phyloP scores from a whole-genome alignment of 345 rosid genomes.

The Barbarea vulgaris region DNA sequence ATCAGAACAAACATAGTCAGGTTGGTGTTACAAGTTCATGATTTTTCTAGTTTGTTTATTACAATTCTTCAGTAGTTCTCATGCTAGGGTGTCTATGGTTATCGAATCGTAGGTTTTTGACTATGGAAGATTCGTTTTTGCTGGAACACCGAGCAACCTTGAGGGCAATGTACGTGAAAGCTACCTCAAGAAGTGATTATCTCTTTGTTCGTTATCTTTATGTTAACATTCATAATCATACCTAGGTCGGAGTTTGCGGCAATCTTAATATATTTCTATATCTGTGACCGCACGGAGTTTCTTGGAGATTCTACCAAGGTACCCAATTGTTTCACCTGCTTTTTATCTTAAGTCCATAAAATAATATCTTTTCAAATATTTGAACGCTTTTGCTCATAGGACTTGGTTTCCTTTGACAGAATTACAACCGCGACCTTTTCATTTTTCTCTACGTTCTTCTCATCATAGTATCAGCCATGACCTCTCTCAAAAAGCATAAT shows the following conservation, averaged over 20 bases:
- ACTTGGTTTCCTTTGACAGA: slow-evolving; percentile 56
- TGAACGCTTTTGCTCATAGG: slow-evolving; percentile 20
- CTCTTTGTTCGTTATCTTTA: not conserved
- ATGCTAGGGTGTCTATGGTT: slow-evolving; percentile 12
- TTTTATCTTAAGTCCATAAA: not conserved
- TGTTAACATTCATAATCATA: slow-evolving; percentile 28
- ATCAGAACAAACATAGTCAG: slow-evolving; percentile 75
- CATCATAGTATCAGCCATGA: slow-evolving; percentile 82
- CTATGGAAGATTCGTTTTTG: slow-evolving; percentile 91
- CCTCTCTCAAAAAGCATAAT: slow-evolving; percentile 80
- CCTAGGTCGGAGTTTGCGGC: slow-evolving; percentile 89
- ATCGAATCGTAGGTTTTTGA: slow-evolving; percentile 61
- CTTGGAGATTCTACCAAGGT: slow-evolving; percentile 88
- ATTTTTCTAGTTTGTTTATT: slow-evolving; percentile 7
- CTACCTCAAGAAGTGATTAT: not conserved
- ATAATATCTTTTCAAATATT: not conserved
- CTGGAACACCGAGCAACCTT: slow-evolving; percentile 83
- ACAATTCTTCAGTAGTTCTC: slow-evolving; percentile 8
- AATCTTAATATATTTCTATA: slow-evolving; percentile 70
- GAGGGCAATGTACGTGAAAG: slow-evolving; percentile 75
- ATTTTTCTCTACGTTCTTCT: slow-evolving; percentile 83
- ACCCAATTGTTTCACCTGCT: slow-evolving; percentile 6
- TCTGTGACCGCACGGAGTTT: slow-evolving; percentile 78
- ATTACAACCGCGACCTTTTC: slow-evolving; percentile 93
- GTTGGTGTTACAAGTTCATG: slow-evolving; percentile 43